These are phyloP conservation scores for Cladosporium sp. DNA, from an alignment of 2,329 filamentous ascomycete species.

Conservation along the genomic window DNA sequence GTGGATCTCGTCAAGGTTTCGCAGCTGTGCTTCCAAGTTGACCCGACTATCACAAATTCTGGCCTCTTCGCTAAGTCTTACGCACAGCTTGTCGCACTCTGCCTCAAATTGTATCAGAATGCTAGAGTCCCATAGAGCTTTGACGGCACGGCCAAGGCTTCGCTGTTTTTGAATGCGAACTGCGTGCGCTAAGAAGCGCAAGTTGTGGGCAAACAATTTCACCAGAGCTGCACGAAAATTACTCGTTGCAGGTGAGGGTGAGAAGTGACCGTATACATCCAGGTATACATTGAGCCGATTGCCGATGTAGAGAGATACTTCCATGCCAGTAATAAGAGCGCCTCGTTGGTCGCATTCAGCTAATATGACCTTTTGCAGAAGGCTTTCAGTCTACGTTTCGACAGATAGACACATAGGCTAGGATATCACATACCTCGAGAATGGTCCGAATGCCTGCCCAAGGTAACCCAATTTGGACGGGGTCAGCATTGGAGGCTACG, in stretches of 20 bases:
- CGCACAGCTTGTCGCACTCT: neutral
- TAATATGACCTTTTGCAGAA: neutral
- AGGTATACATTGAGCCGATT: constrained; percentile 20
- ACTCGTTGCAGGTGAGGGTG: neutral
- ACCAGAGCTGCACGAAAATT: constrained; percentile 2
- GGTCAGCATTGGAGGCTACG: constrained; percentile 6
- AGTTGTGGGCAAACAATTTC: constrained; percentile 6
- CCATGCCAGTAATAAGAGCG: constrained; percentile 3
- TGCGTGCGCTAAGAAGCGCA: constrained; percentile 13
- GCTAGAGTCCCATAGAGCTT: neutral
- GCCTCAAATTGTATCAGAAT: neutral
- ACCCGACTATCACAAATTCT: neutral
- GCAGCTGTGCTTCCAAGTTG: neutral
- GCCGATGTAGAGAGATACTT: constrained; percentile 4
- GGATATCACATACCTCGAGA: constrained; percentile 30
- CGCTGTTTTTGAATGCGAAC: neutral
- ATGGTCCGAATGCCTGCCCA: constrained; percentile 29
- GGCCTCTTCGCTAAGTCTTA: constrained; percentile 10
- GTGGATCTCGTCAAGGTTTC: constrained; percentile 13
- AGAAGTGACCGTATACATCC: neutral
- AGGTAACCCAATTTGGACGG: constrained; percentile 11
- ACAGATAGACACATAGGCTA: neutral
- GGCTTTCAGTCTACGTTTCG: neutral
- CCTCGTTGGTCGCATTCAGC: constrained; percentile 2
- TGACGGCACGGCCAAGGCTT: neutral